Base-by-base conservation (phyloP, 1,284 basidiomycete species). In the Sporisorium sorghi region DNA sequence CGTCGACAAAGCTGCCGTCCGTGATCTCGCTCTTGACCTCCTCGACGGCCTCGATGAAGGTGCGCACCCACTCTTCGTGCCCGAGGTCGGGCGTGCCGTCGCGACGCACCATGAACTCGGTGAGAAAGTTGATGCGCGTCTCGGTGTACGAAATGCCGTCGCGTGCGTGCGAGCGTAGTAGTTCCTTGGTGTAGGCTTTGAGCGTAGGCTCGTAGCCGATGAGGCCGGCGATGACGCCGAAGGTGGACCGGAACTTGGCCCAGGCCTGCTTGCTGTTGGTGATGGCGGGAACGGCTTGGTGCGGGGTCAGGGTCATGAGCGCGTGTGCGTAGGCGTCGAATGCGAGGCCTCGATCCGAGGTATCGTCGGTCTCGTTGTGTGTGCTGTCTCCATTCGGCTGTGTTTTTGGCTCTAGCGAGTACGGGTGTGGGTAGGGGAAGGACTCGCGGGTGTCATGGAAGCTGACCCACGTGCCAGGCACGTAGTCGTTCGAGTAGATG, bases 71-170 rank as follows among this genome's bases (percentile, higher is more conserved):
- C 51, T 90, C 89, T 10, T 87, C 83, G 78, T 92, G 91, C 11
- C 87, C 85, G 23, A 92, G 78, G 59, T 88, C 87, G 24, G 88
- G 86, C 49, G 87, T 75, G 2, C 90, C 91, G 72, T 90, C 87
- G 24, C 83, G 86, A n/a, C 88, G 87, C 50, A 87, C 76, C 87
- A 90, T 90, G 64, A 91, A 90, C 88, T 89, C 72, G 83, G 79
- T 60, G 44, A 87, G 85, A 77, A 93, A 92, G 81, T 90, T 90
- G 57, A 92, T 87, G 37, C 91, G 88, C 3, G 88, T 86, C 84
- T 93, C 92, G 17, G 90, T 84, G 80, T 92, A 93, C 2, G 87
- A 89, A 49, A 93, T 89, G 0, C 91, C 91, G 81, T 93, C 92
- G 33, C 88, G 88, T 11, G 91, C 87, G 1, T 88, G 90, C 32